These are phyloP conservation scores for Pestalotiopsis fici DNA, from an alignment of 2,329 filamentous ascomycete species.

Conservation along the genomic window DNA sequence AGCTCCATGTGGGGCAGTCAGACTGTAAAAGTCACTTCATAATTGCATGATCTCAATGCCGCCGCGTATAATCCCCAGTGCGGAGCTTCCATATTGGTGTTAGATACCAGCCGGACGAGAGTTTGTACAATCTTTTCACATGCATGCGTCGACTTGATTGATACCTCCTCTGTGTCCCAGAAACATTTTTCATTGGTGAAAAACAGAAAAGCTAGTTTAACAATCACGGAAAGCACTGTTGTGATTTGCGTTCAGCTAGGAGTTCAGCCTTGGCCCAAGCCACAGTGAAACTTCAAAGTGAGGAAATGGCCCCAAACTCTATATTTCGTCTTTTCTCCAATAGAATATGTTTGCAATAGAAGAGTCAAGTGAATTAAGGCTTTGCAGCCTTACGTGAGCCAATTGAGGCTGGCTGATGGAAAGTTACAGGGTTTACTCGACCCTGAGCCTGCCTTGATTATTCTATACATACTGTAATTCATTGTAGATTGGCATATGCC, in stretches of 20 bases:
- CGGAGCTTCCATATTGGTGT: not conserved
- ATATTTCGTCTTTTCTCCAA: not conserved
- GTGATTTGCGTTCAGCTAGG: not conserved
- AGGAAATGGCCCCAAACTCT: not conserved
- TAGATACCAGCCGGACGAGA: not conserved
- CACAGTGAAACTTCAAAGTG: not conserved
- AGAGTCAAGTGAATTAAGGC: not conserved
- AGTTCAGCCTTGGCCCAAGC: not conserved
- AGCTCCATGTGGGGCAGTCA: not conserved
- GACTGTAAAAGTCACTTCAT: not conserved
- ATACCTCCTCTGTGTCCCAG: not conserved
- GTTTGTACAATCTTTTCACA: not conserved
- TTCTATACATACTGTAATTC: not conserved
- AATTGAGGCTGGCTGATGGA: not conserved
- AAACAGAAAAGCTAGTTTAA: not conserved
- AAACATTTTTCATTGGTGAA: not conserved
- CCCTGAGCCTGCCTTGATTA: not conserved
- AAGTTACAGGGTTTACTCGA: not conserved
- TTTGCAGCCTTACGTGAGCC: not conserved
- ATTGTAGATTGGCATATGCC: not conserved
- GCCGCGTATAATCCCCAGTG: not conserved
- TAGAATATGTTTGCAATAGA: not conserved
- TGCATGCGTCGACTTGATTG: not conserved
- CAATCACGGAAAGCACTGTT: not conserved
- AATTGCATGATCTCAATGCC: not conserved